Evolutionary conservation across 805 yeast species (phyloP), one percentile per base, ranked within the genome.

Genomic region (Nakazawaea ishiwadae): DNA sequence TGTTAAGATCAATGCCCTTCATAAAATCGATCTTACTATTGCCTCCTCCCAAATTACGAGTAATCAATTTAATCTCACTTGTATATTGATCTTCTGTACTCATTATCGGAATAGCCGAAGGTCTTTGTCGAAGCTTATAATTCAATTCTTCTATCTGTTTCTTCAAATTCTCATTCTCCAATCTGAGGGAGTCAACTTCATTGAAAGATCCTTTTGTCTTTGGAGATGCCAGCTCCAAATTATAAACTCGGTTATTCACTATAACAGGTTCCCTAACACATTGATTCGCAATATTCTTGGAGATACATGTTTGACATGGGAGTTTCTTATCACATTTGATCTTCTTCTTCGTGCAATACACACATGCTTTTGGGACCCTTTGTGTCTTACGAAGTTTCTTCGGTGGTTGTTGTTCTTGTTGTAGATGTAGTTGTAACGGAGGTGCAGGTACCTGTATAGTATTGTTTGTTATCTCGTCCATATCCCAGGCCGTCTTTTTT

Each of bases 261-360:
- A 63, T 49, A 2, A 62, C 53, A 1, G 60, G 58, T 44, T 63
- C 69, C 37, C 62, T 48, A 5, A 54, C 43, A 44, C 69, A 63
- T 14, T 53, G 31, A 42, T 54, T 58, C 3, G 54, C 63, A 33
- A 52, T 45, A 31, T 59, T 56, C 40, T 65, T 47, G 7, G 52
- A 49, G 12, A 62, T 58, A 44, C 79, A 71, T 12, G 63, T 60
- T 28, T 65, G 61, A 48, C 79, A 73, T 1, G 79, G 79, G 19
- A 57, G 56, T 23, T 60, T 60, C 14, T 73, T 69, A 49, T 73
- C 68, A 51, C 79, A 73, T 47, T 69, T 72, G 39, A 69, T 70
- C 51, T 73, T 73, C 24, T 75, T 56, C 44, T 58, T 61, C 32
- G 73, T 59, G 50, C 79, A 73, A 39, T 62, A 60, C 41, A 60